Evolutionary conservation across 768 basidiomycete genomes (phyloP), one percentile per base, ranked within the genome.

Genomic region (Tylopilus plumbeoviolaceoides): DNA sequence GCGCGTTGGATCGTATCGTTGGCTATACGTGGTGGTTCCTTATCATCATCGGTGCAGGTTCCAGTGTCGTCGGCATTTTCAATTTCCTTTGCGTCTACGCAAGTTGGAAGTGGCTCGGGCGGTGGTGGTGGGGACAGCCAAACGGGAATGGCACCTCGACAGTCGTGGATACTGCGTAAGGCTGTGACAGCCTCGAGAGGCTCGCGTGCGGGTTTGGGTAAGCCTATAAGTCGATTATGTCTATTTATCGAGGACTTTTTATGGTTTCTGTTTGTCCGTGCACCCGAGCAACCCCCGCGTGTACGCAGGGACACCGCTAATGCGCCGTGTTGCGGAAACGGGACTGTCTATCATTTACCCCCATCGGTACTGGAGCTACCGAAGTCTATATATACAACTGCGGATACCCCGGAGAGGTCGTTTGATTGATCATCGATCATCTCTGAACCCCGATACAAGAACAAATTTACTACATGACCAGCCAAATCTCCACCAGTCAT

Each of bases 11-110:
- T 65, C 82, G 89, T 53, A 52, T 84, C 39, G 68, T 95, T 49
- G 95, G 95, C 10, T 75, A 83, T 55, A 68, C 79, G 9, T 98
- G 94, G 95, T 89, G 81, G 76, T 39, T 87, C 10, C 68, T 95
- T 56, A 77, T 84, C 20, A 51, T 89, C 35, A 66, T 92, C 18
- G 95, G 95, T 20, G 86, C 86, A 21, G 92, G 92, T 21, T 85
- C 86, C 18, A 74, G 78, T 2, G 62, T 74, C n/a, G 64, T 91
- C 51, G 91, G 90, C 0, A 56, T 88, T 30, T 82, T 84, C 60
- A 91, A 91, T 64, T 82, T 87, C 62, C 53, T 85, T 43, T 63
- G 90, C n/a, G 83, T 88, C 18, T 63, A 88, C 12, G 78, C 81
- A 4, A 77, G 82, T 17, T 87, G 81, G 80, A 76, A 72, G 20